Base-by-base conservation (phyloP, 225 moss, liverwort and hornwort species). In the Lunularia cruciata region DNA sequence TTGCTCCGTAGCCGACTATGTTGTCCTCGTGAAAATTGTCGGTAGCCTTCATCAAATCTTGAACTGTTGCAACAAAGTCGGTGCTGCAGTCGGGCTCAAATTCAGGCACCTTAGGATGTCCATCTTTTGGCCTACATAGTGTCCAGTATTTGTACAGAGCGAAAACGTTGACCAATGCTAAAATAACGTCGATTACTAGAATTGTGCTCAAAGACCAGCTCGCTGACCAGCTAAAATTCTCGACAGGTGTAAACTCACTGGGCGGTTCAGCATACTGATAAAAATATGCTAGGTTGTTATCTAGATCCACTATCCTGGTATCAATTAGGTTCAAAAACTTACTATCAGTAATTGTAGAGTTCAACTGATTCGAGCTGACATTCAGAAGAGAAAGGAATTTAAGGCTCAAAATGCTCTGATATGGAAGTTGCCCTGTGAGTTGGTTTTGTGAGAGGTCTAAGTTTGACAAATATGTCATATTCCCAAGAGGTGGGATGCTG, bases 1-100 rank as follows among this genome's bases (percentile, higher is more conserved):
- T 23, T 60, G 80, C 30, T 67, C 83, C 51, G 40, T 0, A 16
- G 47, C 81, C 79, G 15, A 79, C n/a, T 10, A 79, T 49, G 27
- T 47, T 61, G 32, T 27, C 59, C 13, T 67, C 71, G 51, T 70
- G 23, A 19, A 79, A 79, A 20, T 71, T 45, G 40, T 60, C 37
- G 4, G 79, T 74, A 1, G 74, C 69, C 14, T 6, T 65, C n/a
- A n/a, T 58, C 5, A 79, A 43, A 23, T 72, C 71, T 28, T 32
- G 60, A 22, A 43, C 26, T n/a, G 71, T 34, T 28, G 52, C 45
- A 18, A 33, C 3, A 28, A 20, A 34, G 5, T 63, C 63, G 28
- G 16, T 63, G 46, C 43, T 63, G 26, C 20, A 38, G 30, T 54
- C 37, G 28, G 30, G 30, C n/a, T 23, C 6, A 63, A 5, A 0